These are phyloP conservation scores for Plasmodium gaboni DNA, from an alignment of 169 alveolate species.

Conservation along the genomic window DNA sequence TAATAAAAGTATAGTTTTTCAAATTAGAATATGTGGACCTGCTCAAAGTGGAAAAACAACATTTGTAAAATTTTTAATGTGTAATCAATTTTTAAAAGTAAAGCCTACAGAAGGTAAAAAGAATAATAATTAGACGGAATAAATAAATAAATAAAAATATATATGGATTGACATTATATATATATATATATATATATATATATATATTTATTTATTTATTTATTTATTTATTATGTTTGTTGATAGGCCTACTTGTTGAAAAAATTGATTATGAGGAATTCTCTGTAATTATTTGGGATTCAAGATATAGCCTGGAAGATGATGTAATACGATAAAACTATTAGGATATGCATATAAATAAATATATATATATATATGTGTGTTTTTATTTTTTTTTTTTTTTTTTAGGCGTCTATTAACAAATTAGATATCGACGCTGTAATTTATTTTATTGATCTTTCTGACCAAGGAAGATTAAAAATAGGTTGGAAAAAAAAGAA, in stretches of 20 bases:
- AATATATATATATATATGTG: not conserved
- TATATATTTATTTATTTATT: not conserved
- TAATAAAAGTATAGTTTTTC: slow-evolving; percentile 38
- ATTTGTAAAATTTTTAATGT: slow-evolving; percentile 35
- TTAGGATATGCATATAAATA: not conserved
- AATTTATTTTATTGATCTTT: slow-evolving; percentile 53
- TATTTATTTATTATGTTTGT: not conserved
- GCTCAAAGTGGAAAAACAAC: slow-evolving; percentile 77
- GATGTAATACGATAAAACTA: slow-evolving; percentile 23
- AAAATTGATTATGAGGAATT: slow-evolving; percentile 70
- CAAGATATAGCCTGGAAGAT: slow-evolving; percentile 51
- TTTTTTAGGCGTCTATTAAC: slow-evolving; percentile 43
- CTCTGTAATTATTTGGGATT: slow-evolving; percentile 67
- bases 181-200: not conserved
- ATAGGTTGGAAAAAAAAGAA: slow-evolving; percentile 25
- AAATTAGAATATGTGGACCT: slow-evolving; percentile 74
- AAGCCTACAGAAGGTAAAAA: slow-evolving; percentile 71
- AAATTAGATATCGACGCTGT: slow-evolving; percentile 68
- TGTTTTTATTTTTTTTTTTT: not conserved
- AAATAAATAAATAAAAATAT: too few species aligned
- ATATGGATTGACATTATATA: too few species aligned
- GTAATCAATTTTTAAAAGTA: slow-evolving; percentile 59
- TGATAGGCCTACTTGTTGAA: slow-evolving; percentile 49
- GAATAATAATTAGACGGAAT: too few species aligned
- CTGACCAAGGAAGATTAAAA: slow-evolving; percentile 71